phyloP scores from a whole-genome alignment of 2,329 filamentous ascomycete genomes.

The Rhynchosporium graminicola region DNA sequence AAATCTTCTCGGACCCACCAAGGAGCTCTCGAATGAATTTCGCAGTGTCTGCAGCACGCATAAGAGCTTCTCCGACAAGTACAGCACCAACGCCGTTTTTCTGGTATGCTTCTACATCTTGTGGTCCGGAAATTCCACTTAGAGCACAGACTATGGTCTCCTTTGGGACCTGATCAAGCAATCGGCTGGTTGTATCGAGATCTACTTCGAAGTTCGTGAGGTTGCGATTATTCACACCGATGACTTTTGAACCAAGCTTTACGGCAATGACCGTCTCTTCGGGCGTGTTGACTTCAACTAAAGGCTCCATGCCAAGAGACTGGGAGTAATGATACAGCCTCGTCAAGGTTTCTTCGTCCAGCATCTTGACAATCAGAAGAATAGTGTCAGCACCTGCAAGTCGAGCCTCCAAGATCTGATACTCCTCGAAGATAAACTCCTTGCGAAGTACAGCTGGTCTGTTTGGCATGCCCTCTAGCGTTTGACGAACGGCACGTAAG shows the following conservation, averaged over 20 bases:
- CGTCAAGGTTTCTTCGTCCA: slow-evolving; percentile 72
- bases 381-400: slow-evolving; percentile 93
- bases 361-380: slow-evolving; percentile 97
- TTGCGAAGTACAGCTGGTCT: slow-evolving; percentile 90
- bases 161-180: slow-evolving; percentile 83
- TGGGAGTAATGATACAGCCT: slow-evolving; percentile 85
- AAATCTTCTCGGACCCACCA: slow-evolving; percentile 49
- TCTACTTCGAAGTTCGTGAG: slow-evolving; percentile 97
- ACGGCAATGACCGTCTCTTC: slow-evolving; percentile 92
- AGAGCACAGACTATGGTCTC: slow-evolving; percentile 89
- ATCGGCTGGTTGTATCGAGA: slow-evolving; percentile 82
- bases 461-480: slow-evolving; percentile 87
- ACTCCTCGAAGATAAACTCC: slow-evolving; percentile 97
- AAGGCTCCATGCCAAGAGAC: slow-evolving; percentile 91
- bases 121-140: slow-evolving; percentile 86
- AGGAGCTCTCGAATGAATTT: slow-evolving; percentile 84
- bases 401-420: slow-evolving; percentile 93
- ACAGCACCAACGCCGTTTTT: slow-evolving; percentile 90
- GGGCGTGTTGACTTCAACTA: slow-evolving; percentile 93
- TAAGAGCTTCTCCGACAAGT: slow-evolving; percentile 91
- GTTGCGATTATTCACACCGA: slow-evolving; percentile 97
- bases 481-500: slow-evolving; percentile 80
- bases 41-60: slow-evolving; percentile 82
- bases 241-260: slow-evolving; percentile 82
- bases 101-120: slow-evolving; percentile 86